Conservation (phyloP, 441 rosid genomes). For the Populus hybrid region DNA sequence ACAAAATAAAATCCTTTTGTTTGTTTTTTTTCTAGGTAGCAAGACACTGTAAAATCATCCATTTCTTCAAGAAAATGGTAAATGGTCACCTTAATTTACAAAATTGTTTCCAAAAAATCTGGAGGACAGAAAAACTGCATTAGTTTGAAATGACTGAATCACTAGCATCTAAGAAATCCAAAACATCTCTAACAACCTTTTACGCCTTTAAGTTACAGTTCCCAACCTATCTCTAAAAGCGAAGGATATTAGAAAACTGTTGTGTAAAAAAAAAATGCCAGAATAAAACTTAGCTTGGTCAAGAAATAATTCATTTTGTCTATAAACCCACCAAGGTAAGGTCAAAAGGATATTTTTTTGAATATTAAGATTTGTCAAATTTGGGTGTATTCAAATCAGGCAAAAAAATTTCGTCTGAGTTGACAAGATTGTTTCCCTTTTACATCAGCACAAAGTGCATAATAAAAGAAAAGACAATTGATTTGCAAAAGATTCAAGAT, state of each 20-base stretch:
- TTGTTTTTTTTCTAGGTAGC: neutral
- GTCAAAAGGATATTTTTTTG: neutral
- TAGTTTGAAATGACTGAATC: no score
- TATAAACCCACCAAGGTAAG: neutral
- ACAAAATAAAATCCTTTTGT: neutral
- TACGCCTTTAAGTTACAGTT: neutral
- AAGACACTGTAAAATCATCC: neutral
- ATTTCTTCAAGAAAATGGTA: neutral
- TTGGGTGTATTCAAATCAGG: neutral
- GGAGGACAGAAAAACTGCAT: no score
- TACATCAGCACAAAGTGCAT: slow-evolving; percentile 1
- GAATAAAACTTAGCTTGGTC: neutral
- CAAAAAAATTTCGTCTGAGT: neutral
- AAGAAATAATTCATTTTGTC: neutral
- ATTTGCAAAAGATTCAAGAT: neutral
- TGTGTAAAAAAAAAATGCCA: no score
- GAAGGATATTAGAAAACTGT: neutral
- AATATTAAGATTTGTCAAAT: neutral
- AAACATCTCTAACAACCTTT: neutral
- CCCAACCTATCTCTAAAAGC: neutral
- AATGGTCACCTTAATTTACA: neutral
- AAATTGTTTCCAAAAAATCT: neutral
- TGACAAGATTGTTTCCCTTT: neutral
- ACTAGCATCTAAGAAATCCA: neutral
- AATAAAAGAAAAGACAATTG: neutral